Conservation (phyloP, 2,329 filamentous ascomycete species). For the Hymenoscyphus albidus region DNA sequence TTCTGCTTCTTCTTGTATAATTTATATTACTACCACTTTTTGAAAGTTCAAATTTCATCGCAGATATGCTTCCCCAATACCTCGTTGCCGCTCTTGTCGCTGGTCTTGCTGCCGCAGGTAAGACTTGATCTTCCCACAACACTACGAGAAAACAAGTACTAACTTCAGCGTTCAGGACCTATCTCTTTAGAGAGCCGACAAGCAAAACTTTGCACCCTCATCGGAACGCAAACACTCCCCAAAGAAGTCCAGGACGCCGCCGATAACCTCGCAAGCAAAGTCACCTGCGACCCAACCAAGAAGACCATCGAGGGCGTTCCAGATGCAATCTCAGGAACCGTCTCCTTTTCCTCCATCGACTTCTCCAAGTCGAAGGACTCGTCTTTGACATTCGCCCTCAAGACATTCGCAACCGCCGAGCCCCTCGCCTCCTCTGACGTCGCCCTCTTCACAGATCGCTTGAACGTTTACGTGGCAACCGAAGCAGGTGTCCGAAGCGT, state of each 20-base stretch:
- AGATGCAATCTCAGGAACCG: slow-evolving; percentile 50
- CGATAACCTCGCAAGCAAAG: slow-evolving; percentile 38
- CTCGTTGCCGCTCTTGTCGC: slow-evolving; percentile 5
- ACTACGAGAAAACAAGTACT: not conserved
- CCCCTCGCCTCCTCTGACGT: slow-evolving; percentile 49
- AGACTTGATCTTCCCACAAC: not conserved
- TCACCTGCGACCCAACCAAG: slow-evolving; percentile 47
- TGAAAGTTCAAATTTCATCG: not conserved
- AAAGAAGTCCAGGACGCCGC: slow-evolving; percentile 45
- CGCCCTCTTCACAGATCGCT: slow-evolving; percentile 47
- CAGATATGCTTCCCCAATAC: slow-evolving; percentile 8
- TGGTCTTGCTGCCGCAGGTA: slow-evolving; percentile 7
- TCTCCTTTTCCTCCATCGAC: slow-evolving; percentile 53
- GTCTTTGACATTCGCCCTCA: slow-evolving; percentile 52
- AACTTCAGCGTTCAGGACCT: not conserved
- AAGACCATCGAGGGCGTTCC: slow-evolving; percentile 52
- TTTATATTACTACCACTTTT: slow-evolving; percentile 1
- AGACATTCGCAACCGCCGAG: slow-evolving; percentile 48
- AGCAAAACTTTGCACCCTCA: slow-evolving; percentile 48
- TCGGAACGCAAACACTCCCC: slow-evolving; percentile 49
- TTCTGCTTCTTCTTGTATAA: not conserved
- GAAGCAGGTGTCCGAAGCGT: slow-evolving; percentile 55
- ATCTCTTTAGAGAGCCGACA: slow-evolving; percentile 9
- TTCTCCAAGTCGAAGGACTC: slow-evolving; percentile 47
- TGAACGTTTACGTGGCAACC: slow-evolving; percentile 56